Base-by-base conservation (phyloP, 257 asterid species). In the Lycium barbarum region DNA sequence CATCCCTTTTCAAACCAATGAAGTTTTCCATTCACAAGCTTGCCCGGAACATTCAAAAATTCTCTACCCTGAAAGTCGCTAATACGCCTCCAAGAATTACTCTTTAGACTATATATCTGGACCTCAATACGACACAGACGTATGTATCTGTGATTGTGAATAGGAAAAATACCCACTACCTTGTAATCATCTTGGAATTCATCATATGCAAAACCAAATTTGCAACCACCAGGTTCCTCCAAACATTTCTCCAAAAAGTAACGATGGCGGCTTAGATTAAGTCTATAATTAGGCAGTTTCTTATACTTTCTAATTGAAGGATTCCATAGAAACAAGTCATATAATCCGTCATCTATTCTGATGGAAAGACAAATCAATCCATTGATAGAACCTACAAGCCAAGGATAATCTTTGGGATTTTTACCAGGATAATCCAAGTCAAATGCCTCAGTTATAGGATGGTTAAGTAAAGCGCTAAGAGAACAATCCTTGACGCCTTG, bases 171-270 rank as follows among this genome's bases (percentile, higher is more conserved):
- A 47, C 82, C 81, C 54, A 90, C 85, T 9, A 87, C 86, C 58
- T 88, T 90, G 18, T 88, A 88, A 84, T 93, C 93, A 80, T 88
- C 87, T 3, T 54, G 87, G 0, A 81, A 85, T 49, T 84, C 86
- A 72, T 90, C 94, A 82, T 51, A 93, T 47, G 92, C 93, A n/a
- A 93, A 76, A 18, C 96, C 94, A 76, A 74, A 88, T 81, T 63
- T 54, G 49, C 6, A 54, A 38, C 26, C 2, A 7, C 83, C 84
- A 11, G 5, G 20, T 12, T 45, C 79, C 15, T 14, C 20, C 67
- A 1, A 15, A 22, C 7, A 15, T 38, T 5, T 38, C 2, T 38
- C 43, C 67, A 1, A 15, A 22, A 20, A 15, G 33, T 63, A 22
- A 4, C 17, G 35, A 62, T 26, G 33, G 36, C 36, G 4, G 33